phyloP scores from a whole-genome alignment of 2,329 filamentous ascomycete species.

The Chrysosporium queenslandicum region DNA sequence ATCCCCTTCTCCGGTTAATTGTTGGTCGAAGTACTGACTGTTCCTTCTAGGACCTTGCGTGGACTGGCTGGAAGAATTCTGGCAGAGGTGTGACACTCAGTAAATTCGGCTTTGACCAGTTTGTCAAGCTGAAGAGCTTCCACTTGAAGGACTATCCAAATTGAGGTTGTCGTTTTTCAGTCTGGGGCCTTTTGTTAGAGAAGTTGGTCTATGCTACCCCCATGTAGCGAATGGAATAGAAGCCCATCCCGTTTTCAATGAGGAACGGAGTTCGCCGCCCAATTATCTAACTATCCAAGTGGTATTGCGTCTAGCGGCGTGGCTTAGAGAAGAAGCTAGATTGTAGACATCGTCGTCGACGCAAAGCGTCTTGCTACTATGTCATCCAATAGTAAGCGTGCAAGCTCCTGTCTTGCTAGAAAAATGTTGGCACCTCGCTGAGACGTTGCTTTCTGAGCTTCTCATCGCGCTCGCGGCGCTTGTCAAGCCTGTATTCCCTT shows the following conservation, averaged over 20 bases:
- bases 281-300: background rate
- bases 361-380: too few species aligned
- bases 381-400: too few species aligned
- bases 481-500: constrained; percentile 13
- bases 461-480: constrained; percentile 18
- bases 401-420: constrained; percentile 17
- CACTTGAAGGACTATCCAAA: constrained; percentile 73
- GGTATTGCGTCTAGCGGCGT: too few species aligned
- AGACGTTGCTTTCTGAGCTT: constrained; percentile 31
- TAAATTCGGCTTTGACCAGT: constrained; percentile 86
- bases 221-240: background rate
- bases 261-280: background rate
- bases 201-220: background rate
- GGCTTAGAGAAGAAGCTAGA: too few species aligned
- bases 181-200: background rate
- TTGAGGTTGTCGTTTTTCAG: constrained; percentile 10
- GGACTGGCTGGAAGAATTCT: constrained; percentile 96
- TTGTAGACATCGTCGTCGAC: too few species aligned
- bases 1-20: background rate
- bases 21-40: background rate
- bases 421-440: constrained; percentile 38
- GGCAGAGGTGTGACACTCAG: constrained; percentile 85
- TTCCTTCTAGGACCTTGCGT: constrained; percentile 65
- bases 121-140: constrained; percentile 91
- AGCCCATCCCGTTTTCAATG: background rate